Evolutionary conservation across 257 asterid species (phyloP).

Genomic region (Anisodus acutangulus): DNA sequence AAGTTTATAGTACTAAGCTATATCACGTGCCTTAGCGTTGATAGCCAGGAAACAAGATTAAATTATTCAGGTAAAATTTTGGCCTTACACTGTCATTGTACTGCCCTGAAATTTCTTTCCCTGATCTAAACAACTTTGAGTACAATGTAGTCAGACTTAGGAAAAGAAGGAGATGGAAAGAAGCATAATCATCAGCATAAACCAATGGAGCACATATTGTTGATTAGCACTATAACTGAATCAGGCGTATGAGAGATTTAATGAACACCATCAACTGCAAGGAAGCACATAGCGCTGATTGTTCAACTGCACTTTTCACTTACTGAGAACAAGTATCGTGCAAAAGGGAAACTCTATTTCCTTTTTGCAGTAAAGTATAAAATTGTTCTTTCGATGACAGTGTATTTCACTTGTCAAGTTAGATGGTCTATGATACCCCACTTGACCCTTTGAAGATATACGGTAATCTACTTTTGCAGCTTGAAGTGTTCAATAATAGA

Average conservation of each 20-base stretch:
- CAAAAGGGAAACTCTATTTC: background rate
- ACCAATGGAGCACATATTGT: background rate
- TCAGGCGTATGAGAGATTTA: background rate
- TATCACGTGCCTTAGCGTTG: background rate
- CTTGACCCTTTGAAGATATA: constrained; percentile 1
- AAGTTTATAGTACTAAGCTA: background rate
- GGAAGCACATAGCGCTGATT: background rate
- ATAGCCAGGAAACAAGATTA: background rate
- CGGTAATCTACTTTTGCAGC: background rate
- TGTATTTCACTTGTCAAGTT: background rate
- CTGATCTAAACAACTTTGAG: constrained; percentile 10
- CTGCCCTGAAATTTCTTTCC: background rate
- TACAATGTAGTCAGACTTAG: background rate
- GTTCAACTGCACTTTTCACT: background rate
- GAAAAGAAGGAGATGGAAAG: background rate
- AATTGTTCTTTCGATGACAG: background rate
- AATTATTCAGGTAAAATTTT: constrained; percentile 1
- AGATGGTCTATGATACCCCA: background rate
- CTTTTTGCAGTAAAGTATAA: background rate
- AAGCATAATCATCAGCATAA: background rate
- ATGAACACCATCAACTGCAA: background rate
- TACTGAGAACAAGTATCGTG: background rate
- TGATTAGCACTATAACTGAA: background rate
- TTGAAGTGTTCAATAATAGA: background rate
- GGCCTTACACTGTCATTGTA: constrained; percentile 8